Base-by-base conservation (phyloP, 441 rosid genomes). In the Pelargonium citronellum region DNA sequence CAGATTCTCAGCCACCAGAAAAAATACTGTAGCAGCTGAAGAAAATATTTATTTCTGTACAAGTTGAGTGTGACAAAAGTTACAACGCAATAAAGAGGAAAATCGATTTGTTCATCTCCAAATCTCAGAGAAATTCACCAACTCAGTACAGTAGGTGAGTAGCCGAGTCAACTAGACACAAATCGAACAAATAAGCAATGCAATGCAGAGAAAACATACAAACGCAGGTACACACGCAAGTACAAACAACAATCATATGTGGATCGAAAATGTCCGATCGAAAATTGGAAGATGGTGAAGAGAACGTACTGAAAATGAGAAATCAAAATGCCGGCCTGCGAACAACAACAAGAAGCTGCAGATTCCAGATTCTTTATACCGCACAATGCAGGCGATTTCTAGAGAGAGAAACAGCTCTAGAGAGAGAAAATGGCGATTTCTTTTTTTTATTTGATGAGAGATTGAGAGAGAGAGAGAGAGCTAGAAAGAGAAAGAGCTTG, bases 381-480 rank as follows among this genome's bases (percentile, higher is more conserved):
- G 5, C 57, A n/a, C 58, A 51, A 51, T 51, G 58, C 58, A 3
- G 58, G 19, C 19, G 58, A 51, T 51, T 51, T 51, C 19, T 51
- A 51, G 19, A 51, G 58, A 51, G 1, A 51, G 58, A 51, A 51
- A 51, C 7, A 51, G 58, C 58, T 12, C 57, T 12, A n/a, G 57
- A 49, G 17, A 12, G 57, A 49, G 17, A 51, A 51, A 51, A 51
- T 51, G 58, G 17, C 58, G 58, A 51, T 51, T 51, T 51, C 58
- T 0, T 1, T 27, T 27, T 27, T 1, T 47, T 12, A n/a, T 5
- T 5, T n/a, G 16, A 17, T 11, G 58, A 51, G 19, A 51, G 58
- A 51, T n/a, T 1, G 30, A 27, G 2, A 1, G 19, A 51, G 58
- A 51, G 57, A 51, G 57, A 24, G 27, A 24, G 27, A 24, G 27